These are phyloP conservation scores for Lactuca sativa DNA, from an alignment of 129 eudicot species.

Conservation along the genomic window DNA sequence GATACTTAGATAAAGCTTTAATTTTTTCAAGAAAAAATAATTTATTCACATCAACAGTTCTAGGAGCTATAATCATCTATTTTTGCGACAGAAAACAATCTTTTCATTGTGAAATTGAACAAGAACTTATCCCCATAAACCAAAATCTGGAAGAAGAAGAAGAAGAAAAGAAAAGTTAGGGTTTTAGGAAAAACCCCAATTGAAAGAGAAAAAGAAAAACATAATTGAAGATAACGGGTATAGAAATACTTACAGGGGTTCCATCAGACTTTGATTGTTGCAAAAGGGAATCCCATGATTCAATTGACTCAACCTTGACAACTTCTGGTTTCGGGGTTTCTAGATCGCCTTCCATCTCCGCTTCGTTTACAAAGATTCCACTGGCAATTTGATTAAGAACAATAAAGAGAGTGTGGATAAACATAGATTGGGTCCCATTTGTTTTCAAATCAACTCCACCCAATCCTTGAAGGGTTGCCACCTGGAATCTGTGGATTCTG, in stretches of 20 bases:
- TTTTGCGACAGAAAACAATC: constrained; percentile 2
- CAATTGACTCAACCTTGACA: constrained; percentile 44
- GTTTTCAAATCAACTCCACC: not conserved
- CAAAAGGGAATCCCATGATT: constrained; percentile 50
- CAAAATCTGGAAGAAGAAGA: not conserved
- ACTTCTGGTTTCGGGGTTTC: constrained; percentile 40
- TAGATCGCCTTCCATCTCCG: constrained; percentile 32
- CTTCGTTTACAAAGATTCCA: constrained; percentile 3
- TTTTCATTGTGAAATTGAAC: not conserved
- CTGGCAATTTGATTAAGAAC: not conserved
- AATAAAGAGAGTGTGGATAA: constrained; percentile 25
- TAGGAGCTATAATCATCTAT: not conserved
- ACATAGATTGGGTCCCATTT: constrained; percentile 37
- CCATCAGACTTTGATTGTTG: constrained; percentile 47
- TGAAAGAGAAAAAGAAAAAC: not conserved
- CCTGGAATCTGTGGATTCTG: constrained; percentile 6
- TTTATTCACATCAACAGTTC: not conserved
- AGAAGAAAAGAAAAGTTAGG: not conserved
- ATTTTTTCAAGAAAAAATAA: too few species aligned
- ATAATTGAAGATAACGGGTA: not conserved
- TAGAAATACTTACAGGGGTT: constrained; percentile 52
- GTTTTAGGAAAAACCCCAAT: not conserved
- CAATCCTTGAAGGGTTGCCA: not conserved
- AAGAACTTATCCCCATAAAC: not conserved
- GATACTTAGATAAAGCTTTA: too few species aligned